Evolutionary conservation across 257 asterid genomes (phyloP).

Genomic region (Ilex asprella): DNA sequence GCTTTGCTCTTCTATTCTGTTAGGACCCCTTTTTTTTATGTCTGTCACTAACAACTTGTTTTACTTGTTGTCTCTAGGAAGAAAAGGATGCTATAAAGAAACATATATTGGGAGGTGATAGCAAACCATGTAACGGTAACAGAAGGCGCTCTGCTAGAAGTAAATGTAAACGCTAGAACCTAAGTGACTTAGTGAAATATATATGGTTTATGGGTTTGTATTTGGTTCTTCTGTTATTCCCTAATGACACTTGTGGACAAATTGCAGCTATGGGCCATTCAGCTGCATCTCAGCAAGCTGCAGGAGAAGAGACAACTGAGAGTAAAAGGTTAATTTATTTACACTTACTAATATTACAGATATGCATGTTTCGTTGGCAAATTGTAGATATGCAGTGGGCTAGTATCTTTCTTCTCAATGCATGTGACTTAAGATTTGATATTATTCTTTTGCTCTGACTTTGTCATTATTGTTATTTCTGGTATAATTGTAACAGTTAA

Average conservation of each 20-base stretch:
- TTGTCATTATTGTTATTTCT: too few relatives aligned
- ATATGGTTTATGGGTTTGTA: neutral
- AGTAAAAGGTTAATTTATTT: slow-evolving; percentile 52
- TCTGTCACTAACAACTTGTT: neutral
- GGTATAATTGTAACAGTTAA: too few relatives aligned
- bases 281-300: slow-evolving; percentile 24
- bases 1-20: too few relatives aligned
- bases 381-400: too few relatives aligned
- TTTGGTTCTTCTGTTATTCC: neutral
- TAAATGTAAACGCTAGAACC: slow-evolving; percentile 40
- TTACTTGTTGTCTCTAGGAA: neutral
- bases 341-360: too few relatives aligned
- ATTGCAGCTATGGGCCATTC: slow-evolving; percentile 72
- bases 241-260: neutral
- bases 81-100: neutral
- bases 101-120: slow-evolving; percentile 16
- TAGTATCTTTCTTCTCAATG: too few relatives aligned
- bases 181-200: neutral
- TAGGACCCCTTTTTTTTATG: too few relatives aligned
- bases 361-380: too few relatives aligned
- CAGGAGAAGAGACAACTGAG: slow-evolving; percentile 44
- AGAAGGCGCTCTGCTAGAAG: slow-evolving; percentile 52
- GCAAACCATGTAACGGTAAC: slow-evolving; percentile 22
- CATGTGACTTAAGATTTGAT: too few relatives aligned
- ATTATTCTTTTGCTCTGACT: too few relatives aligned